Evolutionary conservation across 2,329 filamentous ascomycete genomes (phyloP), one percentile per base, ranked within the genome.

Genomic region (Trichoderma brevicompactum): DNA sequence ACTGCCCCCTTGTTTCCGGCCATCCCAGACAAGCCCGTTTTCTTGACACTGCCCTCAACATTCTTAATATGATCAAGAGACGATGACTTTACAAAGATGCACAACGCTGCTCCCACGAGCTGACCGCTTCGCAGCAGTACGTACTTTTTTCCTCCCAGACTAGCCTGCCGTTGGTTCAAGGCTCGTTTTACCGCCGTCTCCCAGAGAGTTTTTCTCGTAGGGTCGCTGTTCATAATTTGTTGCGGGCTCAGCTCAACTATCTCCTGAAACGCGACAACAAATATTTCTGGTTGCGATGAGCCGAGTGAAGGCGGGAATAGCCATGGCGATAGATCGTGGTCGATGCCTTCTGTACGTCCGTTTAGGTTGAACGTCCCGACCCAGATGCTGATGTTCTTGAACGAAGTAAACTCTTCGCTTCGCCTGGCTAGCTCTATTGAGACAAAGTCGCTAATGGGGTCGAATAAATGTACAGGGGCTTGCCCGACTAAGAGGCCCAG

Each of bases 171-270:
- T 10, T 80, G 78, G 71, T 98, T 97, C 44, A 99, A 79, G 13
- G 89, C 92, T 52, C 82, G 82, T 69, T 89, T 89, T 28, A 98
- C 93, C 4, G 91, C 89, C 61, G 84, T 80, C 75, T 99, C 95
- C 95, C 95, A 99, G 19, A 89, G 80, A 68, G 92, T 89, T 69
- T 94, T 92, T 62, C 92, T 86, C 3, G 89, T 87, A 1, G 95
- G 95, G 74, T 99, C 94, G 67, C 94, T 98, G 69, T 96, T 97
- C 93, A 99, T 97, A 73, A 99, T 98, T 74, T 99, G 95, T 75
- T 98, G 94, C 15, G 96, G 95, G 71, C 92, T 97, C 53, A 99
- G 81, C 74, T 97, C 92, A n/a, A 99, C 95, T 68, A 99, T 98
- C 77, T 99, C 95, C 74, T 99, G 95, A 72, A 99, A 98, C 0